Percentiles rank a stretch among this genome's conserved stretches.
These are phyloP conservation scores for Talaromyces atroroseus DNA, from an alignment of 2,329 filamentous ascomycete genomes.

Conservation along the genomic window DNA sequence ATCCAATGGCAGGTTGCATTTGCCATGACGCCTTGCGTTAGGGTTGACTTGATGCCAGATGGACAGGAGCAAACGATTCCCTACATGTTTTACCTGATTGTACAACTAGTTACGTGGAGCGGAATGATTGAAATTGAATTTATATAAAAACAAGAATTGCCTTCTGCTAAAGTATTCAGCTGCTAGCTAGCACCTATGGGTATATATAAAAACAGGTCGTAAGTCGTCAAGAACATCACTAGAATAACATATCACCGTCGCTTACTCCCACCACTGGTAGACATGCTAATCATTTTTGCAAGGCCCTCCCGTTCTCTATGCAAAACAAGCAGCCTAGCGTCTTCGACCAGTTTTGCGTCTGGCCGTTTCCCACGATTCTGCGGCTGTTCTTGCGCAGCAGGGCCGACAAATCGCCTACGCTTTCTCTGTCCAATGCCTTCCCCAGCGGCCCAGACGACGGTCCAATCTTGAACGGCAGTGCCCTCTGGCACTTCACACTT, in stretches of 20 bases:
- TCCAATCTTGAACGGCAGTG: slow-evolving; percentile 59
- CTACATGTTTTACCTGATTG: not conserved
- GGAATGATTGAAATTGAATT: not conserved
- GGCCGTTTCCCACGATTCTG: slow-evolving; percentile 14
- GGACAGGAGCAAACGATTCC: not conserved
- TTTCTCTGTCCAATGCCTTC: slow-evolving; percentile 29
- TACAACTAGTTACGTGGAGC: not conserved
- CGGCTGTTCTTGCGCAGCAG: slow-evolving; percentile 13
- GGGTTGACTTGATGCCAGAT: no score
- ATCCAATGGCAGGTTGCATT: not conserved
- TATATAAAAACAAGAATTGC: not conserved
- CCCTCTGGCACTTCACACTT: slow-evolving; percentile 55
- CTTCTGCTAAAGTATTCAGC: not conserved
- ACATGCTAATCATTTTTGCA: slow-evolving; percentile 53
- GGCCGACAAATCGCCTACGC: slow-evolving; percentile 23
- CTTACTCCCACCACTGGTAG: slow-evolving; percentile 14
- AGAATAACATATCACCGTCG: slow-evolving; percentile 2
- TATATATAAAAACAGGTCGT: slow-evolving; percentile 13
- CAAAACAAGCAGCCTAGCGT: slow-evolving; percentile 59
- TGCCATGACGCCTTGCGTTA: not conserved
- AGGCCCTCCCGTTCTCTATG: slow-evolving; percentile 64
- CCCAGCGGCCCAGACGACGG: slow-evolving; percentile 64
- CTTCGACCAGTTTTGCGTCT: slow-evolving; percentile 57
- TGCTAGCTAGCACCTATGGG: slow-evolving; percentile 1
- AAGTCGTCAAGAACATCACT: slow-evolving; percentile 3